phyloP scores from a whole-genome alignment of 805 yeast species.

The Hyphopichia homilentoma region DNA sequence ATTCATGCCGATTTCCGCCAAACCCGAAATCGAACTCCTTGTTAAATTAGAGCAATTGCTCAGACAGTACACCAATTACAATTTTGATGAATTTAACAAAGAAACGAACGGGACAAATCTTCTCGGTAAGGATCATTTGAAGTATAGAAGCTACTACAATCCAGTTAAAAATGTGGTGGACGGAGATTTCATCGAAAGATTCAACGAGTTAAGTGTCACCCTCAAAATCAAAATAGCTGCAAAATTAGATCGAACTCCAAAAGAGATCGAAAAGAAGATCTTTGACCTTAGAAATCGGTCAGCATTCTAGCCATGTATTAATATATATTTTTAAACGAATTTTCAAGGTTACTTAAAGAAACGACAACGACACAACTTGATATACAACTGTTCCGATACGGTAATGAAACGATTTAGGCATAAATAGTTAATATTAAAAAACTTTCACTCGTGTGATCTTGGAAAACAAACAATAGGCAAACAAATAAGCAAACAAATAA shows the following conservation, averaged over 20 bases:
- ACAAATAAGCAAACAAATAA: too few relatives aligned
- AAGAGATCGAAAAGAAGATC: constrained; percentile 50
- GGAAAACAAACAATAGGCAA: too few relatives aligned
- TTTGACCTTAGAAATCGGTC: constrained; percentile 48
- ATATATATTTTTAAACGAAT: not conserved
- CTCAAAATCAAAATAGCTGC: constrained; percentile 36
- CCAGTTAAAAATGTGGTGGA: constrained; percentile 77
- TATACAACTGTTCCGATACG: too few relatives aligned
- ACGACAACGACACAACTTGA: too few relatives aligned
- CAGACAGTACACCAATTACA: constrained; percentile 23
- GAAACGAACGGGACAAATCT: constrained; percentile 26
- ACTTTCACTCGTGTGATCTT: too few relatives aligned
- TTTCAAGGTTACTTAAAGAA: not conserved
- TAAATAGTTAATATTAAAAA: too few relatives aligned
- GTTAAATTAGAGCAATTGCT: constrained; percentile 49
- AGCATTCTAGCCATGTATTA: constrained; percentile 20
- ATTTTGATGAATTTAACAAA: constrained; percentile 23
- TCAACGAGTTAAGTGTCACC: constrained; percentile 28
- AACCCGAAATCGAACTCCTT: constrained; percentile 60
- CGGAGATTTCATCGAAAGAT: constrained; percentile 80
- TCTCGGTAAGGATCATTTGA: constrained; percentile 65
- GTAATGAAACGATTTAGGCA: too few relatives aligned
- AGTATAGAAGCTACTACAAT: constrained; percentile 74
- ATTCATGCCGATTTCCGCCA: constrained; percentile 61
- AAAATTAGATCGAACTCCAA: constrained; percentile 43